Conservation (phyloP, 1,139 yeast species). For the Candida mesenterica region DNA sequence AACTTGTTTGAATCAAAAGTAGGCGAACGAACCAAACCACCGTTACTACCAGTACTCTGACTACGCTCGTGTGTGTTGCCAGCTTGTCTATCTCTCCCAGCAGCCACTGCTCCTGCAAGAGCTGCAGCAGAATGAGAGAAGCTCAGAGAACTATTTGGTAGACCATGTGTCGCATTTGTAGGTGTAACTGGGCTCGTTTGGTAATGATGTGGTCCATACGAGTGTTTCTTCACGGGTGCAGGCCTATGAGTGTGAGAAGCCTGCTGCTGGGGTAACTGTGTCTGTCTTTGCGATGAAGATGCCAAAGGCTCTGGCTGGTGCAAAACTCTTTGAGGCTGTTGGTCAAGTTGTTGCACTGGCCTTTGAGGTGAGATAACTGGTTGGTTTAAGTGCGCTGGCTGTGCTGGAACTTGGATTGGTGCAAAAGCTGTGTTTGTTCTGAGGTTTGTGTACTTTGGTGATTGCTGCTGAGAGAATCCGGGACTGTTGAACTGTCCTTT, state of each 20-base stretch:
- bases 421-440: conserved; percentile 7
- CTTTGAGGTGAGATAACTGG: not conserved
- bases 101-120: conserved; percentile 14
- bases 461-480: not conserved
- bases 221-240: conserved; percentile 4
- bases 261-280: conserved; percentile 6
- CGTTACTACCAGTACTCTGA: not conserved
- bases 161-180: not conserved
- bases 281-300: conserved; percentile 1
- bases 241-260: conserved; percentile 5
- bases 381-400: too few species aligned
- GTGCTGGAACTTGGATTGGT: too few species aligned
- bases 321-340: too few species aligned
- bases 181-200: conserved; percentile 2
- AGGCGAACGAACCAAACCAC: conserved; percentile 10
- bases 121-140: conserved; percentile 17
- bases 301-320: too few species aligned
- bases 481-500: not conserved
- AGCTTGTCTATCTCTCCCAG: conserved; percentile 8
- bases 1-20: conserved; percentile 9
- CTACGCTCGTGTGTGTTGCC: conserved; percentile 1
- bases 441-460: conserved; percentile 6
- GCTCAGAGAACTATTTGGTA: conserved; percentile 3
- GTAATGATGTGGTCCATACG: not conserved
- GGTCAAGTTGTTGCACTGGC: not conserved